Evolutionary conservation across 257 asterid species (phyloP).

Genomic region (Plantago elongata): DNA sequence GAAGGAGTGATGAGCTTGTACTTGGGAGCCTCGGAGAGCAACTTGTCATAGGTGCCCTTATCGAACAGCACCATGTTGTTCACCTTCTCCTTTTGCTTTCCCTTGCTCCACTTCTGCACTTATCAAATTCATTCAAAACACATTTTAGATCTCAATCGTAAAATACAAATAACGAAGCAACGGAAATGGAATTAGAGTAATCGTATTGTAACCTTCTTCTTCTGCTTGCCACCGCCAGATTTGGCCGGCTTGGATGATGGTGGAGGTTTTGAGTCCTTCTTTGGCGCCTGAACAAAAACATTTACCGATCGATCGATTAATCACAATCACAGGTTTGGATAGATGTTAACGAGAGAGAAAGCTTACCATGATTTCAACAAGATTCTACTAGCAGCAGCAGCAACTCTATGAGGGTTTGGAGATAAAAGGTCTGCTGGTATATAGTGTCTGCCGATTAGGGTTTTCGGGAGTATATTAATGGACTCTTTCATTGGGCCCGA

Average conservation of each 20-base stretch:
- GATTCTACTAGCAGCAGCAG: no score
- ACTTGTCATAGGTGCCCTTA: slow-evolving; percentile 77
- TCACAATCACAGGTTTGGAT: no score
- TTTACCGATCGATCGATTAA: no score
- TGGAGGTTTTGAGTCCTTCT: background rate
- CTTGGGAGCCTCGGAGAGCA: slow-evolving; percentile 75
- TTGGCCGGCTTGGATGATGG: slow-evolving; percentile 1
- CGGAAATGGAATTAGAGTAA: background rate
- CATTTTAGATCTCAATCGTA: no score
- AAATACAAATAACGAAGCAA: background rate
- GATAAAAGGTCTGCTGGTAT: no score
- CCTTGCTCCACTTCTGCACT: slow-evolving; percentile 62
- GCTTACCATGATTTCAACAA: no score
- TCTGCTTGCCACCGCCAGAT: slow-evolving; percentile 5
- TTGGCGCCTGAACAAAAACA: no score
- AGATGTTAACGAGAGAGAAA: no score
- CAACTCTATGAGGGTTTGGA: no score
- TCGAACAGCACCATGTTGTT: slow-evolving; percentile 91
- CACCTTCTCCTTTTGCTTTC: slow-evolving; percentile 96
- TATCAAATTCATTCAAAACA: background rate
- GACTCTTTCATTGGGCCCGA: no score
- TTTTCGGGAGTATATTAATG: no score
- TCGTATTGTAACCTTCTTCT: background rate
- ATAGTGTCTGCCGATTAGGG: no score
- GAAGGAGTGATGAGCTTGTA: slow-evolving; percentile 95